Evolutionary conservation across 805 yeast genomes (phyloP).

Genomic region (Metschnikowia rubicola): DNA sequence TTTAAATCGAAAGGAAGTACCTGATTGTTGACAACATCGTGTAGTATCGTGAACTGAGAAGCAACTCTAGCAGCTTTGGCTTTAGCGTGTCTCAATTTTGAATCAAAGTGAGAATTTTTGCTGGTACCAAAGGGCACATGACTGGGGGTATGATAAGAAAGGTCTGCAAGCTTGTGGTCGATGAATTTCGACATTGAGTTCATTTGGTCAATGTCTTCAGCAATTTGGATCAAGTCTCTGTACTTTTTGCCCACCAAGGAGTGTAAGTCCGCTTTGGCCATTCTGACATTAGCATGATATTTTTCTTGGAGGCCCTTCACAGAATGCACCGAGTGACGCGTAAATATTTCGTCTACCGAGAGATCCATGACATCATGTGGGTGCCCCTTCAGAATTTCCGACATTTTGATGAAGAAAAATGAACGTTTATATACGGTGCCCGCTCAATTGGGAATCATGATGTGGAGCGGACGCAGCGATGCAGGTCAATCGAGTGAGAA

Average conservation of each 20-base stretch:
- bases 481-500: too few species aligned
- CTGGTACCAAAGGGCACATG: constrained; percentile 26
- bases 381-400: background rate
- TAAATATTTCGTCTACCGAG: constrained; percentile 35
- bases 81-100: constrained; percentile 14
- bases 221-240: constrained; percentile 41
- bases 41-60: constrained; percentile 25
- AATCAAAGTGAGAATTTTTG: constrained; percentile 21
- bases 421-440: too few species aligned
- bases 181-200: constrained; percentile 20
- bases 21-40: constrained; percentile 28
- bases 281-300: constrained; percentile 25
- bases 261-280: constrained; percentile 34
- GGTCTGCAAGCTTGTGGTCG: constrained; percentile 26
- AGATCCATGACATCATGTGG: constrained; percentile 5
- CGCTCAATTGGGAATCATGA: too few species aligned
- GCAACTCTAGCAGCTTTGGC: constrained; percentile 19
- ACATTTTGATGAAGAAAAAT: background rate
- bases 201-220: constrained; percentile 40
- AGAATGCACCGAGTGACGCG: constrained; percentile 28
- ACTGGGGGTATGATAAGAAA: constrained; percentile 29
- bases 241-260: constrained; percentile 38
- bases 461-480: too few species aligned
- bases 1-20: constrained; percentile 30
- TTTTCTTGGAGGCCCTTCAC: constrained; percentile 29